Evolutionary conservation across 2,329 filamentous ascomycete species (phyloP), one percentile per base, ranked within the genome.

Genomic region (Phoma herbarum): DNA sequence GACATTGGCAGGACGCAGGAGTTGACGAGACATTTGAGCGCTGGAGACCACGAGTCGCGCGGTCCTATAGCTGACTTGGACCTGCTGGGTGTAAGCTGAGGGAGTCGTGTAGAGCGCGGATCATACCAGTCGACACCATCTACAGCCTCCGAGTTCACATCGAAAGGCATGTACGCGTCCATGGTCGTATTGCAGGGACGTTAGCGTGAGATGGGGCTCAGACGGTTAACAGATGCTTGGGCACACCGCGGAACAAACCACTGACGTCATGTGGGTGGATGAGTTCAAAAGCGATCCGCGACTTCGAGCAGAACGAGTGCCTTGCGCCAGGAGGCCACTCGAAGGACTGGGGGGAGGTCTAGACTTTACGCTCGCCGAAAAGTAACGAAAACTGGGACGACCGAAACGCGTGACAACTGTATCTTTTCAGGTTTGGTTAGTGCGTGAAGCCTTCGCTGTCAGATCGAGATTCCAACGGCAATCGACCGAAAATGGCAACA

Each of bases 1-100:
- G 75, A 69, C 47, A 82, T 73, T 12, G 78, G 75, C 18, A 77
- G 68, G 18, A 80, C 61, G 26, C 78, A 79, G 14, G 69, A 66
- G 59, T 71, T 69, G 45, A 75, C 69, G 45, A 76, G 70, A 46
- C 65, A 69, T 49, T 55, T 65, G 31, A 77, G 69, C 1, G 73
- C 42, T 3, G 58, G n/a, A 0, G 78, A 71, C 79, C 79, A 81
- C 22, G 63, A 56, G 1, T 74, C 60, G 25, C 71, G 72, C 7
- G 66, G 56, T 1, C 78, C 78, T 4, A 80, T 55, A 3, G 66
- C 18, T 10, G 73, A 69, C 37, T 68, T 43, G 16, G 73, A 62
- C 73, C 73, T 75, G 63, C 31, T 33, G 41, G 0, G 22, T 20
- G 35, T 60, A 26, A 60, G 47, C 47, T 37, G 14, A n/a, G 9